These are phyloP conservation scores for Chrysoporthe puriensis DNA, from an alignment of 2,329 filamentous ascomycete genomes.

Conservation along the genomic window DNA sequence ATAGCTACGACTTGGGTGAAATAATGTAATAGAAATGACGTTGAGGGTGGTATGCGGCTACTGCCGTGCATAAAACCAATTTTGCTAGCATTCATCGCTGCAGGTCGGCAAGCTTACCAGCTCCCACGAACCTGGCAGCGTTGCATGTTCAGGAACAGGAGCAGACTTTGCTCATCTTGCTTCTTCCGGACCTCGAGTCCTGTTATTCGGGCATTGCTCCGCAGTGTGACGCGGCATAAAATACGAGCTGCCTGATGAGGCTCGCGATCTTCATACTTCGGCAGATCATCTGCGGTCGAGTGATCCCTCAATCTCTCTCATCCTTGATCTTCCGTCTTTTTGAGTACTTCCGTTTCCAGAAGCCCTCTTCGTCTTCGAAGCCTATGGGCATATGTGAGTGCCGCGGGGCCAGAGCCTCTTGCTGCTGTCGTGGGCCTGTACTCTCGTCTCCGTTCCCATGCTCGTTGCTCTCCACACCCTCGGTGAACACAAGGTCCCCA, in stretches of 20 bases:
- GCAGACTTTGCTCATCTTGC: not conserved
- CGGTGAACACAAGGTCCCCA: slow-evolving; percentile 74
- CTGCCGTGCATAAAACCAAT: slow-evolving; percentile 10
- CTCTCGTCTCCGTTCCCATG: not conserved
- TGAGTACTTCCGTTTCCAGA: slow-evolving; percentile 32
- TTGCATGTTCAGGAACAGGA: not conserved
- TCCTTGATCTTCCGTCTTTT: slow-evolving; percentile 41
- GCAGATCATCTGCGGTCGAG: not conserved
- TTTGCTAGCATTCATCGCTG: slow-evolving; percentile 1
- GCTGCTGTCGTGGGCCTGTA: not conserved
- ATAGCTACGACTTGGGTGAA: slow-evolving; percentile 8
- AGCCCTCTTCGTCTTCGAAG: slow-evolving; percentile 27
- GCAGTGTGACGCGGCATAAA: not conserved
- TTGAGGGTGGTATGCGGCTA: not conserved
- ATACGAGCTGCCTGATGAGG: not conserved
- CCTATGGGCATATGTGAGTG: slow-evolving; percentile 21
- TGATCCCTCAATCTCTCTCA: slow-evolving; percentile 5
- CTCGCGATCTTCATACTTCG: not conserved
- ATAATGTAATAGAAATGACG: not conserved
- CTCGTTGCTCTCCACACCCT: slow-evolving; percentile 48
- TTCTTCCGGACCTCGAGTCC: not conserved
- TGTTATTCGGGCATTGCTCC: not conserved
- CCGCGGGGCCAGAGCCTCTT: slow-evolving; percentile 6
- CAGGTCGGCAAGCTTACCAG: not conserved
- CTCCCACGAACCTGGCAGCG: not conserved